These are phyloP conservation scores for Forsythia suspensa DNA, from an alignment of 257 asterid genomes.

Conservation along the genomic window DNA sequence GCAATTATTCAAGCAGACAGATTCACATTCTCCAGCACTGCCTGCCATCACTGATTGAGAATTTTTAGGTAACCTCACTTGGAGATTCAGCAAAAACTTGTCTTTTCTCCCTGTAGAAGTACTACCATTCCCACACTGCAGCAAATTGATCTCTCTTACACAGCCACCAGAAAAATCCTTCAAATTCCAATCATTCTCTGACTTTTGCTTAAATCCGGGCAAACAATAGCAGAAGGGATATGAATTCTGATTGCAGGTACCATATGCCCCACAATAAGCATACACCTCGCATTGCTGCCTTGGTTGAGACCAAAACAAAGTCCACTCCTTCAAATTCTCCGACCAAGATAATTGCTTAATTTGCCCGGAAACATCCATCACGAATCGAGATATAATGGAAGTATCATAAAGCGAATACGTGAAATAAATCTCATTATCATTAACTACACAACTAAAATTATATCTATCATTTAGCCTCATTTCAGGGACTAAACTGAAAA, in stretches of 20 bases:
- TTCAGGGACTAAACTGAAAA: not conserved
- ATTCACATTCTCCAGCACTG: constrained; percentile 36
- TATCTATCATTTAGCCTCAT: not conserved
- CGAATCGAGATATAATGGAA: not conserved
- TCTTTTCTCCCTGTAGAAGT: constrained; percentile 30
- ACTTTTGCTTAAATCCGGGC: not conserved
- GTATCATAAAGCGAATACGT: not conserved
- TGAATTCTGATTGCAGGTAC: constrained; percentile 13
- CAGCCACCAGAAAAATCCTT: constrained; percentile 19
- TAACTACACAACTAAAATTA: not conserved
- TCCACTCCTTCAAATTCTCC: not conserved
- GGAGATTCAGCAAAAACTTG: constrained; percentile 19
- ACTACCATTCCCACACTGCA: constrained; percentile 33
- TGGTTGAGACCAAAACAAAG: not conserved
- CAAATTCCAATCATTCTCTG: constrained; percentile 3
- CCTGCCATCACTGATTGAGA: constrained; percentile 10
- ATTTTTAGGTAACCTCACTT: constrained; percentile 27
- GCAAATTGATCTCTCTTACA: constrained; percentile 28
- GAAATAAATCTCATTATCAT: constrained; percentile 7
- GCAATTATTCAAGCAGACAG: constrained; percentile 40
- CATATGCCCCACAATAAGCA: constrained; percentile 8
- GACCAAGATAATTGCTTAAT: not conserved
- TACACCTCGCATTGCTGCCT: not conserved
- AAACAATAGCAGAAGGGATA: not conserved
- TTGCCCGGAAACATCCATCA: constrained; percentile 1